phyloP scores from a whole-genome alignment of 2,329 filamentous ascomycete species.

The Aspergillus fructus region DNA sequence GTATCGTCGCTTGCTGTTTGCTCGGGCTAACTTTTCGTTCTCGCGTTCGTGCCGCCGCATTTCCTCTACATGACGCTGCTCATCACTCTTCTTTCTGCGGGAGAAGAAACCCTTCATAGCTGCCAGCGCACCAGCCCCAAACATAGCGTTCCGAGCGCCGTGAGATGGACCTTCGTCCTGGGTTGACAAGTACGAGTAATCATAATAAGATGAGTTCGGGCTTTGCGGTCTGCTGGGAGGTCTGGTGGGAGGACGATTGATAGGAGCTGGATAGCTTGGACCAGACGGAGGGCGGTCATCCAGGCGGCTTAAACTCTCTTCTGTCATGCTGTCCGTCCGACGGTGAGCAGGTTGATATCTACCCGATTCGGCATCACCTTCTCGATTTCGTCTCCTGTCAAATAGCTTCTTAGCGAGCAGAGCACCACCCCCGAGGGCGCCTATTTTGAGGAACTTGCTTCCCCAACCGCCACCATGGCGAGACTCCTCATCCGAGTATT shows the following conservation, averaged over 20 bases:
- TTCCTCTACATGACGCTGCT: conserved; percentile 60
- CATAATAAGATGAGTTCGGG: conserved; percentile 37
- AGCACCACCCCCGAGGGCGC: conserved; percentile 62
- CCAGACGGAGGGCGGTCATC: conserved; percentile 58
- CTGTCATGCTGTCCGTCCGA: conserved; percentile 44
- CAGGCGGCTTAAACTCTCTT: conserved; percentile 42
- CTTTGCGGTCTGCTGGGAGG: conserved; percentile 36
- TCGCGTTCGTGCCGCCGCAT: conserved; percentile 52
- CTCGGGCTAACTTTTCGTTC: conserved; percentile 53
- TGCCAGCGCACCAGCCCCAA: conserved; percentile 68
- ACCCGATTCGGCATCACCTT: conserved; percentile 53
- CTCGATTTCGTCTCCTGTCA: conserved; percentile 54
- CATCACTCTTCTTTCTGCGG: conserved; percentile 54
- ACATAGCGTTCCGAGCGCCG: conserved; percentile 58
- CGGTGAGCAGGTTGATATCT: conserved; percentile 55
- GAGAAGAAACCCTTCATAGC: conserved; percentile 59
- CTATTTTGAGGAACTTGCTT: conserved; percentile 60
- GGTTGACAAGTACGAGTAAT: conserved; percentile 25
- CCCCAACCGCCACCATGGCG: conserved; percentile 57
- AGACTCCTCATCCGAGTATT: conserved; percentile 57
- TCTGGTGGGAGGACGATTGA: conserved; percentile 35
- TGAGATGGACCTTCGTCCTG: conserved; percentile 48
- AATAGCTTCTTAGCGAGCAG: conserved; percentile 61
- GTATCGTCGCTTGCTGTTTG: conserved; percentile 61
- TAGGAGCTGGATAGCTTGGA: conserved; percentile 30